A percentile compares a stretch with the other conserved stretches of the same genome.
Evolutionary conservation across 768 basidiomycete genomes (phyloP).

Genomic region (Rhizopogon vesiculosus): DNA sequence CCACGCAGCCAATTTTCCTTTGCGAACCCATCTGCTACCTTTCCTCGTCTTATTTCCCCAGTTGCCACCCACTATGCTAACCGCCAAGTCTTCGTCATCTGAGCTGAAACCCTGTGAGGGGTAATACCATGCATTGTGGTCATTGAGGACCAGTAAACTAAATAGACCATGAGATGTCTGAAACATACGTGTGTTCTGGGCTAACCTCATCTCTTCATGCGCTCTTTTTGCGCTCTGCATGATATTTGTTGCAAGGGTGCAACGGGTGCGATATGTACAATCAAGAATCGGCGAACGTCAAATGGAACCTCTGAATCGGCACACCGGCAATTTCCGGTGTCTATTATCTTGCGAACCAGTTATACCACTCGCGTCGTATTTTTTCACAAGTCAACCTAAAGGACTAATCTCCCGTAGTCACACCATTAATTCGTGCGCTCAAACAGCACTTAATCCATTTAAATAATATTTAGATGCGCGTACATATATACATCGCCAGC

Average conservation of each 20-base stretch:
- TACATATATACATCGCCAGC: neutral
- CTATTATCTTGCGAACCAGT: too few relatives aligned
- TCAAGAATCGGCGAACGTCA: neutral
- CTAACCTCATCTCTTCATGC: conserved; percentile 29
- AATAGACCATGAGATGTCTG: conserved; percentile 8
- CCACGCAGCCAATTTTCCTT: conserved; percentile 81
- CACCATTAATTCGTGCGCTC: too few relatives aligned
- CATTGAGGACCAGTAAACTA: conserved; percentile 52
- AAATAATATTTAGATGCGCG: neutral
- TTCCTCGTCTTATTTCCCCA: conserved; percentile 79
- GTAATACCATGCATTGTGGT: conserved; percentile 80
- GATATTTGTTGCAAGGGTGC: neutral
- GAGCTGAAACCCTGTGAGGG: conserved; percentile 73
- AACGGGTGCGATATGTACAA: neutral
- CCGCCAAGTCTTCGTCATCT: conserved; percentile 51
- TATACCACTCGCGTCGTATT: too few relatives aligned
- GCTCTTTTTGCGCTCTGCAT: conserved; percentile 22
- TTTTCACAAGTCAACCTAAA: too few relatives aligned
- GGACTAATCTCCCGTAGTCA: too few relatives aligned
- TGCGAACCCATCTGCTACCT: conserved; percentile 78
- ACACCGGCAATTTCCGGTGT: neutral
- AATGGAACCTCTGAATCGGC: neutral
- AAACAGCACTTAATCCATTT: neutral
- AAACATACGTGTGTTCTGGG: neutral
- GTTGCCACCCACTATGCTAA: conserved; percentile 57